A percentile compares a stretch with the other conserved stretches of the same genome.
These are phyloP conservation scores for Gnetum montanum DNA, from an alignment of 75 land plant genomes.

Conservation along the genomic window DNA sequence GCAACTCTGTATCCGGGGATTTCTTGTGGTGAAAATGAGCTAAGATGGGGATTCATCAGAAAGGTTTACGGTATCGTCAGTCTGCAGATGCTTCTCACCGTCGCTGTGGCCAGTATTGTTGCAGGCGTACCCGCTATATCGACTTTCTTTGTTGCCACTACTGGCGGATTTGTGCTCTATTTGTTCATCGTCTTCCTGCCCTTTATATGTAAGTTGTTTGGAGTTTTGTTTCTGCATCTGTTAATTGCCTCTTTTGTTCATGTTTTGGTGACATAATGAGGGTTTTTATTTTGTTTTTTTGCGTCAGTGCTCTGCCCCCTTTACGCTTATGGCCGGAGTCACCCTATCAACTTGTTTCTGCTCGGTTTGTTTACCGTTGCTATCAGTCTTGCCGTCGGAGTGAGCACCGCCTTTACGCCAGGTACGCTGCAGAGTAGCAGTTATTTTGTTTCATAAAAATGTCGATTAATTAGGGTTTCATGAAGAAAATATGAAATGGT, in stretches of 20 bases:
- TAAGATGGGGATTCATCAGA: constrained; percentile 14
- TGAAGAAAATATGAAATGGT: too few species aligned
- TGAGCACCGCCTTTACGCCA: constrained; percentile 59
- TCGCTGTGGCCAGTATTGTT: constrained; percentile 1
- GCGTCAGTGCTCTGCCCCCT: constrained; percentile 61
- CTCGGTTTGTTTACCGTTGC: constrained; percentile 66
- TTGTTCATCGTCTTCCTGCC: constrained; percentile 5
- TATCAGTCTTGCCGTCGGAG: constrained; percentile 57
- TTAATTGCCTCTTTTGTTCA: neutral
- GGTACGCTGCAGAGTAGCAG: too few species aligned
- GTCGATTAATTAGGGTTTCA: too few species aligned
- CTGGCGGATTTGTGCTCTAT: constrained; percentile 1
- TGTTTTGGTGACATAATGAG: neutral
- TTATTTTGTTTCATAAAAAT: too few species aligned
- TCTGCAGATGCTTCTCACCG: constrained; percentile 8
- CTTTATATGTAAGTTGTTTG: constrained; percentile 3
- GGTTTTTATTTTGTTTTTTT: neutral
- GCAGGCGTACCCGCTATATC: constrained; percentile 3
- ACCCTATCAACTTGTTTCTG: constrained; percentile 70
- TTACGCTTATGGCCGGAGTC: constrained; percentile 51
- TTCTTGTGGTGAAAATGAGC: constrained; percentile 4
- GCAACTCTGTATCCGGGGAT: constrained; percentile 11
- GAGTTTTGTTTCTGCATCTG: neutral
- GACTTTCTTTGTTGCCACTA: constrained; percentile 2
- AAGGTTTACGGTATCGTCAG: constrained; percentile 10